Base-by-base conservation (phyloP, 768 basidiomycete species). In the Serpula lacrymans region DNA sequence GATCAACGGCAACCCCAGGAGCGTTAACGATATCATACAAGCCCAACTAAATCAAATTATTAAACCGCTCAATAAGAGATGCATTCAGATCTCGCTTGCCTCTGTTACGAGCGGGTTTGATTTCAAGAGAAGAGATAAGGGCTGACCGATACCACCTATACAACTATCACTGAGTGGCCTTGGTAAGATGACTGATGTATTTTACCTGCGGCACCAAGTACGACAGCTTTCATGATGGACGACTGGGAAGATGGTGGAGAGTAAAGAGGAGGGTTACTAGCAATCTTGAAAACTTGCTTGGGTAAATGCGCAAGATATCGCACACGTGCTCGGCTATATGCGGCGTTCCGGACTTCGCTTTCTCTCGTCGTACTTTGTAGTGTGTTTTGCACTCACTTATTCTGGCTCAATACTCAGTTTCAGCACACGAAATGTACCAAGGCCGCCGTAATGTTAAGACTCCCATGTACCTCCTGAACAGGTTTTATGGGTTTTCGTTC, bases 1-100 rank as follows among this genome's bases (percentile, higher is more conserved):
- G 74, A 71, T 99, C 95, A 43, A 83, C 89, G 25, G 93, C 92
- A 48, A 99, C 95, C 58, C 95, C 95, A 12, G 91, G 91, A n/a
- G 93, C 87, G 65, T 91, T 88, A 56, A 94, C 91, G 67, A 97
- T 94, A 90, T 98, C 95, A 62, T 75, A 97, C 45, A 97, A 80
- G 38, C 80, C 71, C 37, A 98, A 84, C 85, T 93, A 54, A 14
- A 38, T 21, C 13, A 3, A 37, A 32, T 22, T 35, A 30, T 37
- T 11, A 40, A 39, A 16, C n/a, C 33, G 39, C 34, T n/a, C 7
- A 34, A 25, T 27, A 34, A n/a, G 33, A 21, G 39, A 34, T 41
- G 27, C 9, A 25, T 24, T 13, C 8, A 7, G 46, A 35, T 47
- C 26, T 17, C 25, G 39, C 53, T 38, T 56, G 86, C 88, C 74